Evolutionary conservation across 139 green algal species (phyloP), one percentile per base, ranked within the genome.

Genomic region (Micractinium sp.): DNA sequence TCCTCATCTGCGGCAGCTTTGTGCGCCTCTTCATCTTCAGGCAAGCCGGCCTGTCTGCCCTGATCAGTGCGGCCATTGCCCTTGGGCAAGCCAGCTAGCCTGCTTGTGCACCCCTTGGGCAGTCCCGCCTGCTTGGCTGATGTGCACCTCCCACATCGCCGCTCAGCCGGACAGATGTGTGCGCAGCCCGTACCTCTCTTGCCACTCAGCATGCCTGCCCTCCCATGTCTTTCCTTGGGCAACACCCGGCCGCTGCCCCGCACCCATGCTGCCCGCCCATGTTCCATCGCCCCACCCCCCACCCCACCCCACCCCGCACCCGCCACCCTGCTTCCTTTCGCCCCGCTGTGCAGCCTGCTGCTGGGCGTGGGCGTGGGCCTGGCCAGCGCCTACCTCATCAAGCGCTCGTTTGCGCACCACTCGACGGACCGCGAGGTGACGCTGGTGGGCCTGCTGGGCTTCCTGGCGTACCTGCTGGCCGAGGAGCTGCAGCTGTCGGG

Each of bases 391-490:
- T 93, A 89, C 38, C 81, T 94, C 23, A 84, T 94, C 75, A 91
- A 90, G 23, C 69, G 76, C 23, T 90, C 90, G 39, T 92, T 92
- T 73, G 61, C 71, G 33, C 63, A 81, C 53, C 89, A 92, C 73
- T 92, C 89, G 0, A 92, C 89, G 0, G 89, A 92, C 69, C 86
- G 78, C 31, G 95, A 97, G 93, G 92, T 95, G 12, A 90, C 92
- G 16, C 83, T 95, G 69, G 88, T 98, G 69, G 90, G 92, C 9
- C 88, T 95, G 71, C 56, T 95, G 61, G 94, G 91, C 35, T 95
- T 95, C 69, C 77, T 95, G 38, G 90, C 93, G 23, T 98, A 98
- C 93, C 94, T 97, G 80, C 39, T 92, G n/a, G 95, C 96, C 36
- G 96, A 98, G 88, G 87, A 56, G 2, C 78, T 97, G 31, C 41